A percentile compares a stretch with the other conserved stretches of the same genome.
phyloP scores from a whole-genome alignment of 1,284 basidiomycete genomes.

The Veloporphyrellus conicus region DNA sequence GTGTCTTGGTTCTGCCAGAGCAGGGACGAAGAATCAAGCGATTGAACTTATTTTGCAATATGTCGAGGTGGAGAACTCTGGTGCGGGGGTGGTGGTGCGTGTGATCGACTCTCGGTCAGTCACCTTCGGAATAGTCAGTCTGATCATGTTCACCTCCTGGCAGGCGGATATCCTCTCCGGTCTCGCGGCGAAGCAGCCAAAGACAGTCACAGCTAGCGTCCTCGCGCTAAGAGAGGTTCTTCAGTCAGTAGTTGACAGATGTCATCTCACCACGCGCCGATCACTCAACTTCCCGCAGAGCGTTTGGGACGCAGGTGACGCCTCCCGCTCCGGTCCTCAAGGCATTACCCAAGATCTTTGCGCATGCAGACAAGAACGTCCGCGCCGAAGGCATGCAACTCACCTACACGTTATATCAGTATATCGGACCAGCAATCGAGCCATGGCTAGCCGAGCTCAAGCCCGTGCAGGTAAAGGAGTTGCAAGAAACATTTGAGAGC shows the following conservation, averaged over 20 bases:
- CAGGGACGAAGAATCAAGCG: conserved; percentile 89
- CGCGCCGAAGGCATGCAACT: conserved; percentile 87
- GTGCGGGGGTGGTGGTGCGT: conserved; percentile 84
- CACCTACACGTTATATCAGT: conserved; percentile 78
- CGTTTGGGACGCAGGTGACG: conserved; percentile 78
- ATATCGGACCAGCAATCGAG: conserved; percentile 84
- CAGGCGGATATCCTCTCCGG: conserved; percentile 84
- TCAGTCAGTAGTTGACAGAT: conserved; percentile 35
- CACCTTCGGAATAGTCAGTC: conserved; percentile 10
- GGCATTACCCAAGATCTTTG: conserved; percentile 87
- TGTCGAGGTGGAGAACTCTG: conserved; percentile 90
- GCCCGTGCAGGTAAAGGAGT: conserved; percentile 96
- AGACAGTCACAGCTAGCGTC: conserved; percentile 83
- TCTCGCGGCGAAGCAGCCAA: conserved; percentile 90
- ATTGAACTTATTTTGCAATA: conserved; percentile 86
- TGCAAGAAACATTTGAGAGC: conserved; percentile 85
- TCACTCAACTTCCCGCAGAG: conserved; percentile 39
- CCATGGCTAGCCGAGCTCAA: conserved; percentile 90
- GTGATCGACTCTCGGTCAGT: conserved; percentile 24
- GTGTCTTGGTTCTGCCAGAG: conserved; percentile 86
- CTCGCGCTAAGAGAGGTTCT: conserved; percentile 75
- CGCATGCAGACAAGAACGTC: conserved; percentile 93
- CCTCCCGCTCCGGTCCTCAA: conserved; percentile 82
- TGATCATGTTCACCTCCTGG: conserved; percentile 29
- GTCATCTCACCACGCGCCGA: neutral